phyloP scores from a whole-genome alignment of 2,329 filamentous ascomycete genomes.

The Helotiales sp. region DNA sequence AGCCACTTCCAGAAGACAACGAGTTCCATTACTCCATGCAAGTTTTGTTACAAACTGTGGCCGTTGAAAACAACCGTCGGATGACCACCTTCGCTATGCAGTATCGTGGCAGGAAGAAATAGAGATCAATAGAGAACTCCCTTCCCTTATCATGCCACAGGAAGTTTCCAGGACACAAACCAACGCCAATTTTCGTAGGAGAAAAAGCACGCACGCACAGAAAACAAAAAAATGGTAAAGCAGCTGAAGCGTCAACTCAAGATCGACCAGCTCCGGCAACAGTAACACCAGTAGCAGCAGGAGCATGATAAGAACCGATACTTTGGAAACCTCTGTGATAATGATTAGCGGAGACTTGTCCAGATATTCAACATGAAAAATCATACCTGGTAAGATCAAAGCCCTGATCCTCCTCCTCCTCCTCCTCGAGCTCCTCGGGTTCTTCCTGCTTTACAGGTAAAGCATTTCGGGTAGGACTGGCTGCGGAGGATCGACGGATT shows the following conservation, averaged over 20 bases:
- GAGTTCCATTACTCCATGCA: conserved; percentile 9
- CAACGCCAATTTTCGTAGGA: conserved; percentile 1
- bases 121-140: not conserved
- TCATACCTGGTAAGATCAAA: conserved; percentile 42
- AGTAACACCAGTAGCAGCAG: conserved; percentile 29
- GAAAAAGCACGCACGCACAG: conserved; percentile 1
- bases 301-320: conserved; percentile 63
- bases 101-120: not conserved
- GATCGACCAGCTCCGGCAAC: conserved; percentile 22
- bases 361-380: not conserved
- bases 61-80: conserved; percentile 5
- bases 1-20: not conserved
- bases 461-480: conserved; percentile 39
- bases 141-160: not conserved
- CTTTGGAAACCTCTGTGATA: conserved; percentile 61
- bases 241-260: not conserved
- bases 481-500: conserved; percentile 31
- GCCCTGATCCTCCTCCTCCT: conserved; percentile 38
- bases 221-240: not conserved
- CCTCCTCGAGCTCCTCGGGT: conserved; percentile 33
- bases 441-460: conserved; percentile 29
- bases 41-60: conserved; percentile 12
- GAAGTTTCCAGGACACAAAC: conserved; percentile 1
- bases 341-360: conserved; percentile 39
- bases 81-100: conserved; percentile 11